These are phyloP conservation scores for Gossypium davidsonii DNA, from an alignment of 441 rosid genomes.

Conservation along the genomic window DNA sequence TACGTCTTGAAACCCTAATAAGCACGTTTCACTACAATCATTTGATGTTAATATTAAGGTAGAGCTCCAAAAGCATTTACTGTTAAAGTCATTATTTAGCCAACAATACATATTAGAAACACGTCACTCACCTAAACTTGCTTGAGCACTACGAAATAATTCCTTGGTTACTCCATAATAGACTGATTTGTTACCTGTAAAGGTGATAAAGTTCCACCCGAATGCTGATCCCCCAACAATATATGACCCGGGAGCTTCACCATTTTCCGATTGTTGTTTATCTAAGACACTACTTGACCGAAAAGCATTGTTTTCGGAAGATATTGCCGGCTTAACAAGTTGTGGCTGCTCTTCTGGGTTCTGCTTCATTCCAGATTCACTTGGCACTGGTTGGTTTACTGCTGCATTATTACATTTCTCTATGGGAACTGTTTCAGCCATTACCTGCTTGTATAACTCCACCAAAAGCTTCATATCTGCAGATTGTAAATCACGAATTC, in stretches of 20 bases:
- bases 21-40: not conserved
- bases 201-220: conserved; percentile 85
- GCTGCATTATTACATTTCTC: conserved; percentile 23
- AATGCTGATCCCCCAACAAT: conserved; percentile 75
- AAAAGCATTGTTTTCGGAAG: conserved; percentile 22
- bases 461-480: conserved; percentile 61
- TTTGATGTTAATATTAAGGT: not conserved
- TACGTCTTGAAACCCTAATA: too few relatives aligned
- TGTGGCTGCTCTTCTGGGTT: conserved; percentile 22
- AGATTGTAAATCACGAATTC: conserved; percentile 30
- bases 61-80: not conserved
- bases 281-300: conserved; percentile 19
- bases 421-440: conserved; percentile 12
- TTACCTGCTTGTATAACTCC: conserved; percentile 50
- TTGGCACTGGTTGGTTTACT: not conserved
- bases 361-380: conserved; percentile 27
- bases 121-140: conserved; percentile 16
- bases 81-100: not conserved
- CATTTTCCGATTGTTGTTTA: conserved; percentile 25
- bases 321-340: conserved; percentile 12
- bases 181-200: conserved; percentile 36
- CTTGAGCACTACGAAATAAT: conserved; percentile 49
- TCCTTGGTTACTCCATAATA: conserved; percentile 69
- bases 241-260: conserved; percentile 21
- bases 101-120: not conserved